phyloP scores from a whole-genome alignment of 2,329 filamentous ascomycete genomes.

The Sordariomycetes sp. region DNA sequence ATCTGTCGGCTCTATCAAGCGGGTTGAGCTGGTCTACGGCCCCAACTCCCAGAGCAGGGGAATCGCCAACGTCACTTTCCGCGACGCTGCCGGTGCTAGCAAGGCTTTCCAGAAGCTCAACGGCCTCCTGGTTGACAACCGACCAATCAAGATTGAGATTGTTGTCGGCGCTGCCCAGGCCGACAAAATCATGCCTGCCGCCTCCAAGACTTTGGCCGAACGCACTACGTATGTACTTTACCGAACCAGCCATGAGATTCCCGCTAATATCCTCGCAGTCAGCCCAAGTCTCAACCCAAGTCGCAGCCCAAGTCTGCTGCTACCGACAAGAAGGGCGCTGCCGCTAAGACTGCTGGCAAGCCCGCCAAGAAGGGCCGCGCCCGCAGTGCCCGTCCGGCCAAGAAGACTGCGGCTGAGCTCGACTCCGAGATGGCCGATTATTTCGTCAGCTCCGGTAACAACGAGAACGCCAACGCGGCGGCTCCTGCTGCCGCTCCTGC shows the following conservation, averaged over 20 bases:
- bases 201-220: conserved; percentile 69
- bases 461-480: conserved; percentile 25
- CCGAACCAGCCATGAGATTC: neutral
- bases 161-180: conserved; percentile 70
- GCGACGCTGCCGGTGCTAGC: conserved; percentile 68
- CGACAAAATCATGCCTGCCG: conserved; percentile 54
- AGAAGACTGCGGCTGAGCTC: conserved; percentile 93
- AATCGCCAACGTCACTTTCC: conserved; percentile 83
- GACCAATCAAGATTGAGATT: conserved; percentile 92
- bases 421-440: conserved; percentile 98
- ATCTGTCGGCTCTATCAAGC: conserved; percentile 83
- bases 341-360: conserved; percentile 26
- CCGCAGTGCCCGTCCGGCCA: conserved; percentile 55
- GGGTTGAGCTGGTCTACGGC: conserved; percentile 84
- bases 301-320: conserved; percentile 76
- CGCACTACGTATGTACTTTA: conserved; percentile 56
- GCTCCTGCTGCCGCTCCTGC: conserved; percentile 23
- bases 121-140: conserved; percentile 80
- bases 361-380: conserved; percentile 43
- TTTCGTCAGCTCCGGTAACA: conserved; percentile 49
- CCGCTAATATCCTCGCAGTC: conserved; percentile 13
- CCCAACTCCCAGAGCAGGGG: conserved; percentile 87
- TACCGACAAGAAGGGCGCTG: conserved; percentile 54
- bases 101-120: conserved; percentile 81
- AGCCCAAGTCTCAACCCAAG: conserved; percentile 46